phyloP scores from a whole-genome alignment of 1,284 basidiomycete genomes.

The Caloboletus firmus region DNA sequence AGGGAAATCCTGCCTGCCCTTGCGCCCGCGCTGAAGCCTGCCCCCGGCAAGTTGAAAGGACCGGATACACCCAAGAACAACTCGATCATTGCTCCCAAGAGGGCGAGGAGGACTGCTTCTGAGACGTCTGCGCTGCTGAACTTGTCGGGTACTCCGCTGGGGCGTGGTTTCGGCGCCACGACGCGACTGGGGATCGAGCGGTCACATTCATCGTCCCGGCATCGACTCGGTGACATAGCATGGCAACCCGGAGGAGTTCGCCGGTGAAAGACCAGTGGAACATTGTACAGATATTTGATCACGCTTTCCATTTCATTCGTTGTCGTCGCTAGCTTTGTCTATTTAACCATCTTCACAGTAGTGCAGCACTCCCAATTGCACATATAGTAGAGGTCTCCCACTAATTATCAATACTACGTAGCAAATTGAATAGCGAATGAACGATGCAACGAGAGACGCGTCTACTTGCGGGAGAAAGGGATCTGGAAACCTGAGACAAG shows the following conservation, averaged over 20 bases:
- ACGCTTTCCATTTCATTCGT: conserved; percentile 18
- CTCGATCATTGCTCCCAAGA: conserved; percentile 62
- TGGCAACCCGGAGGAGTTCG: conserved; percentile 40
- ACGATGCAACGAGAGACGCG: background rate
- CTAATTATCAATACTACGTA: conserved; percentile 27
- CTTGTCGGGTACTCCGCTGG: conserved; percentile 21
- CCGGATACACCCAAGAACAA: conserved; percentile 42
- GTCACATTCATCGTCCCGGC: conserved; percentile 38
- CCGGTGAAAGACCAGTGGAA: conserved; percentile 16
- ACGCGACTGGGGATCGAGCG: conserved; percentile 27
- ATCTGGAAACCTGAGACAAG: conserved; percentile 88
- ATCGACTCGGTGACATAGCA: conserved; percentile 52
- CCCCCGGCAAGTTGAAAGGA: conserved; percentile 37
- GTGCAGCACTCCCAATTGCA: conserved; percentile 25
- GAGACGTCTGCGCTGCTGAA: conserved; percentile 51
- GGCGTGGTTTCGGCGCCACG: conserved; percentile 9
- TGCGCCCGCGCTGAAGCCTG: conserved; percentile 62
- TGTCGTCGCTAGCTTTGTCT: conserved; percentile 10
- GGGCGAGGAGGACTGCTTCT: conserved; percentile 64
- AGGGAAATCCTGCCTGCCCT: conserved; percentile 77
- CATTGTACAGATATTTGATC: conserved; percentile 4
- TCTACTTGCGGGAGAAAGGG: conserved; percentile 61
- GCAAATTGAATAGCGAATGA: conserved; percentile 1
- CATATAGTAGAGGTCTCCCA: conserved; percentile 22
- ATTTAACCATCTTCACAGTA: conserved; percentile 19